Base-by-base conservation (phyloP, 2,329 filamentous ascomycete genomes). In the Ceratocystiopsis brevicomis region DNA sequence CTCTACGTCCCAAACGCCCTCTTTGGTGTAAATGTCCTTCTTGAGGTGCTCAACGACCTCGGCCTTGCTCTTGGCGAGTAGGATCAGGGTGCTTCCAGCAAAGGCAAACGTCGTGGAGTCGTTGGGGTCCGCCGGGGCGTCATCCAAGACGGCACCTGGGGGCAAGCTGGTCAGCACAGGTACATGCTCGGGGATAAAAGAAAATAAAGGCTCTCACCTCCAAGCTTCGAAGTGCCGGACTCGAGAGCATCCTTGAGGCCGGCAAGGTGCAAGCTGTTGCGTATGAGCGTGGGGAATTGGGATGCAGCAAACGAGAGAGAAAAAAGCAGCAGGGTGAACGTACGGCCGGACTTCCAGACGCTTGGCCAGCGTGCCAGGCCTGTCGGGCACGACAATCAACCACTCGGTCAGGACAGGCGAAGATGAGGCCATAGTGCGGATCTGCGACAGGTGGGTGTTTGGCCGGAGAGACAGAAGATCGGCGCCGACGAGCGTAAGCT, bases 1-100 rank as follows among this genome's bases (percentile, higher is more conserved):
- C 15, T 77, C 71, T 46, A 81, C 56, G 64, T 94, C 83, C 86
- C 86, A 94, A 10, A 92, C 85, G 0, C 77, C 82, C 38, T 60
- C 67, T 47, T 62, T 68, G 11, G 68, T 65, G 61, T 93, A 94
- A 11, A 86, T 64, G 61, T 94, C 86, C 40, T 72, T 67, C 58
- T 71, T 72, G 39, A 94, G 57, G 42, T 70, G 55, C 52, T 79
- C 69, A 37, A 78, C 57, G 2, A 83, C 73, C 56, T 85, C 79
- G 49, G 86, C 79, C 52, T 70, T 74, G 10, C 69, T 76, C 48
- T 73, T 69, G 9, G 81, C 84, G 30, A 71, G 59, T 36, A 73
- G 64, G 25, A 92, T 65, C 54, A 90, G 62, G 16, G 76, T 73
- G 56, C 78, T 85, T 37, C 84, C 85, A 49, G 74, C 73, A 62